Evolutionary conservation across 345 rosid genomes (phyloP).

Genomic region (Limnanthes douglasii): DNA sequence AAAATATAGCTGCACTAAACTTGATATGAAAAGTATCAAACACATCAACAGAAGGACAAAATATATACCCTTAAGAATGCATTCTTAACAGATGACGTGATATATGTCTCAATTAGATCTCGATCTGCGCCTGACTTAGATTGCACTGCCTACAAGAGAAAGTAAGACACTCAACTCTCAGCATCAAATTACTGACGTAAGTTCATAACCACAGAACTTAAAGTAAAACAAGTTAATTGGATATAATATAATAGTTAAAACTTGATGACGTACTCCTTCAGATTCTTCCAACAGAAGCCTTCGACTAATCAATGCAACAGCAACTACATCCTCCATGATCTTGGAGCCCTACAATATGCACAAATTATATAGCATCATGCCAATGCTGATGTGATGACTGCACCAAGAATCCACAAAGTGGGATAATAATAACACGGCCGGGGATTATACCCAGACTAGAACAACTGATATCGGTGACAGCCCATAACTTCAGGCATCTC

Average conservation of each 20-base stretch:
- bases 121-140: conserved; percentile 42
- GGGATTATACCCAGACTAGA: too few species aligned
- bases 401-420: too few species aligned
- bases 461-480: too few species aligned
- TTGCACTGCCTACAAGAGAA: conserved; percentile 47
- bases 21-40: too few species aligned
- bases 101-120: conserved; percentile 76
- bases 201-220: conserved; percentile 7
- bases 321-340: conserved; percentile 59
- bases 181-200: too few species aligned
- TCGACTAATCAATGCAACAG: conserved; percentile 74
- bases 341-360: conserved; percentile 34
- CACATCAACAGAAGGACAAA: too few species aligned
- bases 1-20: too few species aligned
- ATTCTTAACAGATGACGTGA: conserved; percentile 68
- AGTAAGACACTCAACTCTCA: conserved; percentile 8
- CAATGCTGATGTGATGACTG: too few species aligned
- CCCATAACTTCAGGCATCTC: too few species aligned
- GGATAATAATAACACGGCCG: too few species aligned
- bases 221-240: conserved; percentile 4
- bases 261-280: conserved; percentile 38
- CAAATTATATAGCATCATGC: background rate
- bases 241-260: conserved; percentile 5
- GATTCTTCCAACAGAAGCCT: conserved; percentile 88
- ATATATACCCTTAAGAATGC: conserved; percentile 65